Evolutionary conservation across 1,139 yeast species (phyloP).

Genomic region (Fermentozyma sake): DNA sequence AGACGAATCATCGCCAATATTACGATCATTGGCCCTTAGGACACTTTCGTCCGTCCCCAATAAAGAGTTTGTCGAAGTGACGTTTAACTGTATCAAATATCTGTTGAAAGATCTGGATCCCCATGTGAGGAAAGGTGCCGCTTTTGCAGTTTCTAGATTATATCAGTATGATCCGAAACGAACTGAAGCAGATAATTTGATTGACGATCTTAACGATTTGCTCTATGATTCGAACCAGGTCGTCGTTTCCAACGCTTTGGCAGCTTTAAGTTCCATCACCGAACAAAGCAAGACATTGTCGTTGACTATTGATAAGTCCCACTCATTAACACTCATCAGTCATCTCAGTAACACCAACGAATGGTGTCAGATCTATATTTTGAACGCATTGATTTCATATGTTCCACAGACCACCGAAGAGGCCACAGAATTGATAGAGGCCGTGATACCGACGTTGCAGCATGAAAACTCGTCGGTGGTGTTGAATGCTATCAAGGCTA

Average conservation of each 20-base stretch:
- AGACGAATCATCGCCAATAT: conserved; percentile 29
- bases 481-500: conserved; percentile 66
- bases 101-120: conserved; percentile 54
- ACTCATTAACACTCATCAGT: conserved; percentile 50
- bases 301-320: conserved; percentile 52
- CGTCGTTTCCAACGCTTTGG: conserved; percentile 71
- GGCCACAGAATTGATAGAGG: conserved; percentile 63
- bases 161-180: conserved; percentile 53
- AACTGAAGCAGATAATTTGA: conserved; percentile 43
- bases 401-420: conserved; percentile 68
- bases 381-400: conserved; percentile 63
- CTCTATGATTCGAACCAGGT: conserved; percentile 54
- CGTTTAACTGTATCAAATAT: conserved; percentile 17
- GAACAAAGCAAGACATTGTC: conserved; percentile 49
- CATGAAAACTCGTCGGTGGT: conserved; percentile 84
- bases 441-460: conserved; percentile 68
- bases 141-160: conserved; percentile 64
- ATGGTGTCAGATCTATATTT: conserved; percentile 75
- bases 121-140: conserved; percentile 64
- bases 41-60: conserved; percentile 60
- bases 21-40: conserved; percentile 52
- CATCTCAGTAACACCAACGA: conserved; percentile 59
- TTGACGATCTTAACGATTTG: conserved; percentile 54
- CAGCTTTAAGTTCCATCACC: conserved; percentile 63
- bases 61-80: conserved; percentile 43